phyloP scores from a whole-genome alignment of 1,284 basidiomycete species.

The Cryptococcus sp. region DNA sequence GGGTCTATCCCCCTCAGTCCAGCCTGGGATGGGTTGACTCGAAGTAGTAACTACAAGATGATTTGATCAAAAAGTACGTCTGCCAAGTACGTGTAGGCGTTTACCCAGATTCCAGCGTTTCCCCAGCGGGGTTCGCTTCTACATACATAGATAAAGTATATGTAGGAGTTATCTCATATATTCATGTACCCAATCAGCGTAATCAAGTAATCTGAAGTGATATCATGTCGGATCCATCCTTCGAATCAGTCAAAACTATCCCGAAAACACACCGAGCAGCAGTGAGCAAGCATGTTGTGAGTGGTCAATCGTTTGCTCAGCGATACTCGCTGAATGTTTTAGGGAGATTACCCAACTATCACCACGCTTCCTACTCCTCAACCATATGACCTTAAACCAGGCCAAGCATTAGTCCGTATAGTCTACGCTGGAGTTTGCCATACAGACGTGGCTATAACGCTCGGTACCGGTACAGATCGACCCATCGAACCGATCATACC shows the following conservation, averaged over 20 bases:
- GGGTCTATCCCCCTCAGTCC: too few relatives aligned
- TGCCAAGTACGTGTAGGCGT: too few relatives aligned
- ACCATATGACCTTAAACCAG: neutral
- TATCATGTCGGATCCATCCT: conserved; percentile 2
- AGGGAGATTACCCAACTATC: conserved; percentile 1
- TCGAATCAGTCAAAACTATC: neutral
- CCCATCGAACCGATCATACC: conserved; percentile 2
- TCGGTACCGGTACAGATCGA: conserved; percentile 1
- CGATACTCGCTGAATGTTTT: neutral
- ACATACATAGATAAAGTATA: too few relatives aligned
- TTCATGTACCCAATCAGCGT: too few relatives aligned
- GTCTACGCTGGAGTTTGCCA: conserved; percentile 3
- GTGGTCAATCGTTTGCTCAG: neutral
- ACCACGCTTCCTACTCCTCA: neutral
- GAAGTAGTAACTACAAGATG: too few relatives aligned
- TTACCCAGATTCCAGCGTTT: too few relatives aligned
- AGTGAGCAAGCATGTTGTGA: neutral
- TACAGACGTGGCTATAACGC: conserved; percentile 1
- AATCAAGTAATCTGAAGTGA: too few relatives aligned
- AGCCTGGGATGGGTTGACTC: too few relatives aligned
- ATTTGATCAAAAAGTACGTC: too few relatives aligned
- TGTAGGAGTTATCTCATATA: too few relatives aligned
- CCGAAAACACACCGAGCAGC: conserved; percentile 1
- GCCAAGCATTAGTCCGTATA: conserved; percentile 1
- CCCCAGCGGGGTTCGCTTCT: too few relatives aligned